Conservation (phyloP, 495 filamentous ascomycete species). For the Pyrenula aspistea region DNA sequence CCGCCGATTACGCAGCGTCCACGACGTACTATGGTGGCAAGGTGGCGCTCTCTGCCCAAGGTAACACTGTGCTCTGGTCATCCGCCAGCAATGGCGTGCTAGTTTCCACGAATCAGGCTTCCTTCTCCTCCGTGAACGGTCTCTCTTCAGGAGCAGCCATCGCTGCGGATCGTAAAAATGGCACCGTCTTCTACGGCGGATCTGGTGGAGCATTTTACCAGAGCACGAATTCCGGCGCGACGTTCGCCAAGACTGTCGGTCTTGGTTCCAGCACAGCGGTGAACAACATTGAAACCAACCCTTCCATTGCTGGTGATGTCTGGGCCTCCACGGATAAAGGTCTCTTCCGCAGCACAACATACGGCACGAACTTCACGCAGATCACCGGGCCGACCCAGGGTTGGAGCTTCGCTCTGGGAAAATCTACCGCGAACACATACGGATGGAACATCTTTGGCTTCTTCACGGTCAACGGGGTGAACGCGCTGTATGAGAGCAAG, state of each 20-base stretch:
- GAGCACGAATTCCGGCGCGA: constrained; percentile 28
- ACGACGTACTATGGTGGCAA: constrained; percentile 27
- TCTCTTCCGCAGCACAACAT: constrained; percentile 38
- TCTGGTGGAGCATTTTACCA: constrained; percentile 31
- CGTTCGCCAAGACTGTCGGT: constrained; percentile 24
- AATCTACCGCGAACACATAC: constrained; percentile 18
- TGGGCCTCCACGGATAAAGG: constrained; percentile 40
- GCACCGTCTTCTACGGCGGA: constrained; percentile 39
- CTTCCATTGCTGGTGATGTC: constrained; percentile 34
- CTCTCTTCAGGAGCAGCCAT: constrained; percentile 33
- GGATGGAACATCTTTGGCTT: constrained; percentile 35
- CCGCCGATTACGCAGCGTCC: constrained; percentile 29
- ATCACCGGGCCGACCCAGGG: constrained; percentile 22
- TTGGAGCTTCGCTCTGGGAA: constrained; percentile 29
- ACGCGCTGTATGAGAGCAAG: constrained; percentile 34
- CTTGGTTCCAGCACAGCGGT: constrained; percentile 22
- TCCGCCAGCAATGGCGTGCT: constrained; percentile 10
- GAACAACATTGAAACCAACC: constrained; percentile 36
- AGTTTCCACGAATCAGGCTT: constrained; percentile 18
- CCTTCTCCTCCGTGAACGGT: constrained; percentile 29
- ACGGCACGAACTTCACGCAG: constrained; percentile 29
- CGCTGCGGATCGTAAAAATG: constrained; percentile 39
- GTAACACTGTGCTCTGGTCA: constrained; percentile 39
- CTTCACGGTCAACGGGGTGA: constrained; percentile 27
- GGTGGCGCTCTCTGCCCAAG: constrained; percentile 39